Percentiles rank a stretch among this genome's conserved stretches.
Conservation (phyloP, 1,284 basidiomycete genomes). For the Boletellus deceptivus region DNA sequence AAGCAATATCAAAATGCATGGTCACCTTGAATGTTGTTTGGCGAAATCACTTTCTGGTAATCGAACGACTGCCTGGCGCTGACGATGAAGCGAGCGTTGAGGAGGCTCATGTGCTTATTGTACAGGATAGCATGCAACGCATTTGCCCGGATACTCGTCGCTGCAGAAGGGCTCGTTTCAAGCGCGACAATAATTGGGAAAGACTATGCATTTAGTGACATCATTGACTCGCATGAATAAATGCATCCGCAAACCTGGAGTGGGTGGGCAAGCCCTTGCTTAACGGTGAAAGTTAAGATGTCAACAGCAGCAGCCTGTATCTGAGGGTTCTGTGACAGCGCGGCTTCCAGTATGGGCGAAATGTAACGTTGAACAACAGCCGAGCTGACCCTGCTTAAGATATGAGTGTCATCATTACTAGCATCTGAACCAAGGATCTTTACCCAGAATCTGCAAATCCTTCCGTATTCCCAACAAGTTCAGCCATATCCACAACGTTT, state of each 20-base stretch:
- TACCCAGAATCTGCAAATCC: conserved; percentile 95
- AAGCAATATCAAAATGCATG: background rate
- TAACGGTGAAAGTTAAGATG: conserved; percentile 88
- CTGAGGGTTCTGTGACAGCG: conserved; percentile 64
- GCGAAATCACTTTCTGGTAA: conserved; percentile 68
- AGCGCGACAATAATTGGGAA: conserved; percentile 92
- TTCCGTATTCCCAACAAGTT: conserved; percentile 92
- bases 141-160: conserved; percentile 73
- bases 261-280: conserved; percentile 94
- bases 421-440: conserved; percentile 1
- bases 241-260: conserved; percentile 57
- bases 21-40: conserved; percentile 50
- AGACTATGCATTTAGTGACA: conserved; percentile 49
- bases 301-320: conserved; percentile 88
- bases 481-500: conserved; percentile 74
- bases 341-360: conserved; percentile 76
- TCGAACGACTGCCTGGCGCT: conserved; percentile 80
- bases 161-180: conserved; percentile 73
- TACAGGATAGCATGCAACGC: conserved; percentile 82
- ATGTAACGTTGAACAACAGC: conserved; percentile 93
- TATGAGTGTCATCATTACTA: background rate
- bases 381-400: conserved; percentile 74
- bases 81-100: conserved; percentile 82
- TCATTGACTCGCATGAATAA: background rate
- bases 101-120: conserved; percentile 84